These are phyloP conservation scores for Mycosarcoma mackinlayi DNA, from an alignment of 1,284 basidiomycete genomes.

Conservation along the genomic window DNA sequence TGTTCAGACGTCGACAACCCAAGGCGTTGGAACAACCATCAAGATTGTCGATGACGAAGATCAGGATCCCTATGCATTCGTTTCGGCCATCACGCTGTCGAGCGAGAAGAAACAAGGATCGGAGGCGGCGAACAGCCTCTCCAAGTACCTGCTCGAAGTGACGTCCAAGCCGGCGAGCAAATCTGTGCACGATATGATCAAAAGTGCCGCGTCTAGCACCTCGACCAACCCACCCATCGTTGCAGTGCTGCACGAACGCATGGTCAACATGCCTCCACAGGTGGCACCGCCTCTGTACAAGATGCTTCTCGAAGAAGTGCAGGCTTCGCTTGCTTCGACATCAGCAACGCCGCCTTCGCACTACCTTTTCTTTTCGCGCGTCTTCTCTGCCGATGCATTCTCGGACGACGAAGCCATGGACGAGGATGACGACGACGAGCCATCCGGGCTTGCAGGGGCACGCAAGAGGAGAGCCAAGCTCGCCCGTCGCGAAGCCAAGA, in stretches of 20 bases:
- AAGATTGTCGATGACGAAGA: constrained; percentile 64
- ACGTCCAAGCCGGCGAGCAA: constrained; percentile 39
- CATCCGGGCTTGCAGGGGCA: constrained; percentile 55
- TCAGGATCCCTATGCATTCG: constrained; percentile 63
- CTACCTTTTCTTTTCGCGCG: constrained; percentile 63
- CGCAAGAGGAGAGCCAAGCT: constrained; percentile 50
- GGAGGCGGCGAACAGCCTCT: constrained; percentile 31
- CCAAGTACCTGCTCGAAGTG: constrained; percentile 45
- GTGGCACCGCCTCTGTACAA: constrained; percentile 64
- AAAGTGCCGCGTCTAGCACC: constrained; percentile 31
- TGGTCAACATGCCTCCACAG: constrained; percentile 65
- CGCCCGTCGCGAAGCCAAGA: constrained; percentile 45
- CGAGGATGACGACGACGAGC: constrained; percentile 56
- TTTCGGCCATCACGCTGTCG: constrained; percentile 52
- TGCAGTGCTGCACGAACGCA: constrained; percentile 63
- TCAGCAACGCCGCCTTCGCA: constrained; percentile 40
- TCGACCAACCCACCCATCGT: constrained; percentile 46
- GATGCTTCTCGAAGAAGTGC: constrained; percentile 60
- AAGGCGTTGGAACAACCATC: constrained; percentile 61
- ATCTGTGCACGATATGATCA: constrained; percentile 41
- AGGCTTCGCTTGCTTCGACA: constrained; percentile 18
- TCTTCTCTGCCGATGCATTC: constrained; percentile 62
- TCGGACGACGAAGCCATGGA: constrained; percentile 62
- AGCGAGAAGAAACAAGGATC: constrained; percentile 18
- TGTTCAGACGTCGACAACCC: constrained; percentile 34